Evolutionary conservation across 106 monocot species (phyloP), one percentile per base, ranked within the genome.

Genomic region (Dendrobium chrysotoxum): DNA sequence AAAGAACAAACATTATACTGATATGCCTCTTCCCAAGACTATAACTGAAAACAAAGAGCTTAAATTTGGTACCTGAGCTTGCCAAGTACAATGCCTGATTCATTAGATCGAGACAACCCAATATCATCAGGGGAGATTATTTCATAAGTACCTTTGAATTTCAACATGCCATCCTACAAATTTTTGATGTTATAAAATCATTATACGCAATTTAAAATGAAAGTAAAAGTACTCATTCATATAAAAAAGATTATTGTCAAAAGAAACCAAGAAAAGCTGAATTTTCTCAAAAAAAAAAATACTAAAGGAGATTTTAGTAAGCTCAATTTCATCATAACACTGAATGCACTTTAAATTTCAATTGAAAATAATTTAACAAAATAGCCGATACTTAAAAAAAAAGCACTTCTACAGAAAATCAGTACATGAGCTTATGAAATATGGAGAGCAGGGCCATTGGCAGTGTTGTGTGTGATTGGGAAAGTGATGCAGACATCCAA

Each of bases 161-260:
- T 96, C 50, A 96, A 88, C 96, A 96, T 96, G 38, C 96, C 96
- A 90, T 96, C 96, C 96, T 96, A 78, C 83, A 82, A 70, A 54
- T 84, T 74, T 11, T 10, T 35, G 21, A 71, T 15, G 3, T 61
- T 17, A 21, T 7, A 75, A 76, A 50, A 21, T 44, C 50, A 50
- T 50, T 50, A 50, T 50, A 13, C 15, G 50, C 50, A 50, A 28
- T 44, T 64, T 64, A 64, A 64, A 64, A 64, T 25, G 25, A 25
- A 6, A 64, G 0, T 64, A 64, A 25, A 10, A 64, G 26, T 64
- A 64, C 26, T 23, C 25, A 21, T 25, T n/a, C 64, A 64, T 5
- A 64, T 1, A 64, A 64, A 35, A 35, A 35, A 35, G 35, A 35
- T 35, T 35, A 35, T 35, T 35, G 58, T 58, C 1, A 58, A 58